These are phyloP conservation scores for Talaromyces islandicus DNA, from an alignment of 2,329 filamentous ascomycete genomes.

Conservation along the genomic window DNA sequence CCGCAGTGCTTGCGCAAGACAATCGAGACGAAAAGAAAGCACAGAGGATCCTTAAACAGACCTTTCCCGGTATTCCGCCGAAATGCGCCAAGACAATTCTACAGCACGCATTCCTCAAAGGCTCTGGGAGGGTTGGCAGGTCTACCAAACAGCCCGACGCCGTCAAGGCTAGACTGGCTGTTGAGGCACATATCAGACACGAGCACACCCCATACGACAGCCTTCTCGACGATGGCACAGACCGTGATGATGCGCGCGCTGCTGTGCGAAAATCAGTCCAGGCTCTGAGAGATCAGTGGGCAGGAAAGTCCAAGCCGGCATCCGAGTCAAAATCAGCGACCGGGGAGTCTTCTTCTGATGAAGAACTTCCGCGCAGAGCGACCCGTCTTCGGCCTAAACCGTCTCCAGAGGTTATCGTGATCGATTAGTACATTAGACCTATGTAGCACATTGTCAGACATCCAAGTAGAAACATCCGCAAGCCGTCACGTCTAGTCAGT, in stretches of 20 bases:
- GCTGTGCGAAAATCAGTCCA: conserved; percentile 25
- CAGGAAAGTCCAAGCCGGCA: conserved; percentile 1
- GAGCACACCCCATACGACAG: conserved; percentile 35
- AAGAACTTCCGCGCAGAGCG: neutral
- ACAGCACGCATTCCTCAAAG: conserved; percentile 34
- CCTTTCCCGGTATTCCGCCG: conserved; percentile 35
- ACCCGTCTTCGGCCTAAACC: neutral
- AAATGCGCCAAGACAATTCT: conserved; percentile 16
- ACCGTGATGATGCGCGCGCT: conserved; percentile 24
- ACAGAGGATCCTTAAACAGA: conserved; percentile 19
- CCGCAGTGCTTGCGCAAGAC: conserved; percentile 33
- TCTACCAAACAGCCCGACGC: conserved; percentile 26
- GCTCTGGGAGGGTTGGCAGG: conserved; percentile 36
- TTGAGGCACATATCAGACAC: conserved; percentile 41
- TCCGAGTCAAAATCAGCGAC: neutral
- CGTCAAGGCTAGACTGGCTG: conserved; percentile 31
- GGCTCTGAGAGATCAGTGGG: conserved; percentile 25
- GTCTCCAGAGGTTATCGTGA: neutral
- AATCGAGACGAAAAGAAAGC: conserved; percentile 21
- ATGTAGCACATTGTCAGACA: neutral
- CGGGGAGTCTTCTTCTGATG: neutral
- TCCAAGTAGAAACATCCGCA: no score
- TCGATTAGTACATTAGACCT: neutral
- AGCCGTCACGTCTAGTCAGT: no score
- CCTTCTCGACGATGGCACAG: conserved; percentile 21